These are phyloP conservation scores for Wickerhamomyces strasburgensis DNA, from an alignment of 805 yeast species.

Conservation along the genomic window DNA sequence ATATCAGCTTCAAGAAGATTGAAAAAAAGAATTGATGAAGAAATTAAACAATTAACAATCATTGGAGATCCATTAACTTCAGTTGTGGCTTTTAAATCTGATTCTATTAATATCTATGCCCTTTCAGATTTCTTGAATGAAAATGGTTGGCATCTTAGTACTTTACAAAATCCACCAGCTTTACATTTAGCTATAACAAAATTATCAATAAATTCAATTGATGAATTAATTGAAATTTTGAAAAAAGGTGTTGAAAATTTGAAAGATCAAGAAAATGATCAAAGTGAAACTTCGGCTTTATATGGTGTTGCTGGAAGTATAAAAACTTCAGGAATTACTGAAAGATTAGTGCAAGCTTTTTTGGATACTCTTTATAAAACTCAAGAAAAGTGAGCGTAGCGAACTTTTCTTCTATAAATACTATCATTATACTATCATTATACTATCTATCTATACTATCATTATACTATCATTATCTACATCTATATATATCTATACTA, in stretches of 20 bases:
- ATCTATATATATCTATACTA: too few relatives aligned
- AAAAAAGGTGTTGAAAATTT: constrained; percentile 24
- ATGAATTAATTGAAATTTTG: constrained; percentile 49
- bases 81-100: constrained; percentile 73
- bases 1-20: constrained; percentile 59
- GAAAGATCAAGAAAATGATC: constrained; percentile 15
- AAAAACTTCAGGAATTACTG: constrained; percentile 78
- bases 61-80: constrained; percentile 84
- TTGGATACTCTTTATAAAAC: constrained; percentile 77
- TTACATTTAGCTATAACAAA: constrained; percentile 85
- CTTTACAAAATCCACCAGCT: constrained; percentile 88
- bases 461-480: too few relatives aligned
- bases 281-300: constrained; percentile 75
- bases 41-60: constrained; percentile 55
- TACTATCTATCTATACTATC: too few relatives aligned
- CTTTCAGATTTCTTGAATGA: constrained; percentile 65
- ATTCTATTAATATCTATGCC: constrained; percentile 62
- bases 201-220: constrained; percentile 57
- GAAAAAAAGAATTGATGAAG: constrained; percentile 40
- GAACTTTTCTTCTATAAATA: too few relatives aligned
- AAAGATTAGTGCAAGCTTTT: constrained; percentile 70
- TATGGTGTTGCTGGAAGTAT: constrained; percentile 96
- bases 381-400: too few relatives aligned
- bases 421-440: too few relatives aligned
- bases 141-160: constrained; percentile 84